These are phyloP conservation scores for Saturnispora silvae DNA, from an alignment of 805 yeast species.

Conservation along the genomic window DNA sequence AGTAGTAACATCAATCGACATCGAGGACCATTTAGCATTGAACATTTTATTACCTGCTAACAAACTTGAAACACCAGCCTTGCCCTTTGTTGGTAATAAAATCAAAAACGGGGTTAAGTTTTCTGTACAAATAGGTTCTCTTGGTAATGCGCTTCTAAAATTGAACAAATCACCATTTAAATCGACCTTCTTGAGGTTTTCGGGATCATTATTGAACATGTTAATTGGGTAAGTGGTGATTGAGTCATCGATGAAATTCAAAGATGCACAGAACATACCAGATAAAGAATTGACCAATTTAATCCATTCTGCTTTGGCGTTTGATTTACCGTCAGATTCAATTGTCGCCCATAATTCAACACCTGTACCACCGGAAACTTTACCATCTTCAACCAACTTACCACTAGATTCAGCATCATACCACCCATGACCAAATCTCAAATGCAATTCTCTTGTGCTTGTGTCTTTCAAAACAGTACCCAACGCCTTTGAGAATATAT, in stretches of 20 bases:
- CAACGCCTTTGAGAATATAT: constrained; percentile 67
- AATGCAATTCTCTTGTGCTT: constrained; percentile 62
- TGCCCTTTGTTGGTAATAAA: constrained; percentile 83
- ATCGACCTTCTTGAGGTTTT: constrained; percentile 16
- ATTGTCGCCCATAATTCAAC: constrained; percentile 87
- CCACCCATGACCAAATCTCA: constrained; percentile 88
- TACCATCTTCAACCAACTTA: constrained; percentile 60
- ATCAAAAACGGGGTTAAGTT: constrained; percentile 90
- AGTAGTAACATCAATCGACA: constrained; percentile 74
- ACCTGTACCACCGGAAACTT: constrained; percentile 81
- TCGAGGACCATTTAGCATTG: constrained; percentile 88
- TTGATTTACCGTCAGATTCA: constrained; percentile 45
- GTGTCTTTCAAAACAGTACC: constrained; percentile 66
- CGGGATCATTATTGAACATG: constrained; percentile 24
- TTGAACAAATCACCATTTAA: constrained; percentile 38
- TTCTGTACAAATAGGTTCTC: constrained; percentile 95
- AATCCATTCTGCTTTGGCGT: constrained; percentile 60
- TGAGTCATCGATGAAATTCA: constrained; percentile 75
- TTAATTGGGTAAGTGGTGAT: constrained; percentile 61
- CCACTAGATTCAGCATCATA: constrained; percentile 94
- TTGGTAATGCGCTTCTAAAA: constrained; percentile 79
- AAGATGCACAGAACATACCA: constrained; percentile 90
- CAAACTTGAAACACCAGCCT: constrained; percentile 74
- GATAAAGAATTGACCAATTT: constrained; percentile 64
- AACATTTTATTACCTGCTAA: constrained; percentile 86